These are phyloP conservation scores for Phytophthora melonis DNA, from an alignment of 352 stramenopile genomes.

Conservation along the genomic window DNA sequence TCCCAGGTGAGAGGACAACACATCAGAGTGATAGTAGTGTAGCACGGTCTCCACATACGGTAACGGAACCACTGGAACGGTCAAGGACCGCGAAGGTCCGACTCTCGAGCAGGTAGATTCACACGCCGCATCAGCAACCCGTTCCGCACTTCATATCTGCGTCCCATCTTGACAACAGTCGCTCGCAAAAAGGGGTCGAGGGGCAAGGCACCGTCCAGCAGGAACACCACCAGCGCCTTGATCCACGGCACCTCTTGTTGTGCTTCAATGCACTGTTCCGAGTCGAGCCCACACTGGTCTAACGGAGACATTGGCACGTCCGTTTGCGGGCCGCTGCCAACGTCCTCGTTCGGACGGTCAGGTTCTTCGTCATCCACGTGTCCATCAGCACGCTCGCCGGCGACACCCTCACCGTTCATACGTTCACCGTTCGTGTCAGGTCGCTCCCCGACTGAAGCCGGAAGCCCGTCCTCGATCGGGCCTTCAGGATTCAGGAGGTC, in stretches of 20 bases:
- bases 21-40: slow-evolving; percentile 12
- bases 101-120: not conserved
- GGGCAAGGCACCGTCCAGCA: slow-evolving; percentile 1
- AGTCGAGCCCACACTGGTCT: not conserved
- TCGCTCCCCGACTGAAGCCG: not conserved
- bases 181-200: slow-evolving; percentile 7
- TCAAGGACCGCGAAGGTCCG: not conserved
- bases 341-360: not conserved
- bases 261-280: not conserved
- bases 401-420: no score
- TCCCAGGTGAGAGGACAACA: slow-evolving; percentile 8
- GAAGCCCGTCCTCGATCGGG: no score
- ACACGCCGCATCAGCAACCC: slow-evolving; percentile 10
- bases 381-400: no score
- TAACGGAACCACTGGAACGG: slow-evolving; percentile 2
- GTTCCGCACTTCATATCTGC: not conserved
- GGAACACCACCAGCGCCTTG: slow-evolving; percentile 4
- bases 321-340: not conserved
- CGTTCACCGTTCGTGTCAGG: not conserved
- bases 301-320: not conserved
- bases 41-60: slow-evolving; percentile 18
- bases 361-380: not conserved
- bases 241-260: slow-evolving; percentile 3
- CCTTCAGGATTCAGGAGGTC: not conserved
- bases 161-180: not conserved